Evolutionary conservation across 176 grass and related monocot genomes (phyloP), one percentile per base, ranked within the genome.

Genomic region (Oryza rufipogon): DNA sequence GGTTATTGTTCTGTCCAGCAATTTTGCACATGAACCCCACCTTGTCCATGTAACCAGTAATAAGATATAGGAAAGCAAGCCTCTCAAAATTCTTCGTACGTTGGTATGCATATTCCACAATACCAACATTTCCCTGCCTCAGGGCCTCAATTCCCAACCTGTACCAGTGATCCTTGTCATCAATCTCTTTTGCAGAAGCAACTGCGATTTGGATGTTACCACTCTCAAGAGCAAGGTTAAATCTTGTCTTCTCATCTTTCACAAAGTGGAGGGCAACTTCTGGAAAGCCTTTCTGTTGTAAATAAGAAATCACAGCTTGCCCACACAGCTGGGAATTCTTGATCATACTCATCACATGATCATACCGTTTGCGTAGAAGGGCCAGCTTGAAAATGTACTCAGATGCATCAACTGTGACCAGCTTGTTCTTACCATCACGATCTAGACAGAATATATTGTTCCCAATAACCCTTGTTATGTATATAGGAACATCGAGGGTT

Each of bases 101-200:
- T 45, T 97, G 92, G 81, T 97, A 97, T 41, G 95, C 90, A 78
- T 94, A 97, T 74, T 97, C 95, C 48, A 97, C 92, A 75, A 97
- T 97, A 80, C 90, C 93, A 30, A 93, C 91, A 58, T 97, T 97
- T 58, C 92, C 95, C 63, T 97, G 95, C 45, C 92, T 87, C 64
- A 92, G 78, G 38, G 95, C 95, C 70, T 97, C 95, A 73, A 94
- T 94, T 26, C 92, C 94, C 77, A 97, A 83, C 64, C 75, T 85
- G 60, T 94, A 97, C 95, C 95, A 97, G 70, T 97, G 92, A 58
- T 97, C 95, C 66, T 97, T 97, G 78, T 97, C 95, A 89, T 97
- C 90, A 46, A 97, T 87, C 83, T 97, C 95, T 85, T 94, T 97
- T 33, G 95, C 95, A 16, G 92, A 94, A 85, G 95, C 95, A 92